Conservation (phyloP, 805 yeast species). For the Myxozyma nipponensis region DNA sequence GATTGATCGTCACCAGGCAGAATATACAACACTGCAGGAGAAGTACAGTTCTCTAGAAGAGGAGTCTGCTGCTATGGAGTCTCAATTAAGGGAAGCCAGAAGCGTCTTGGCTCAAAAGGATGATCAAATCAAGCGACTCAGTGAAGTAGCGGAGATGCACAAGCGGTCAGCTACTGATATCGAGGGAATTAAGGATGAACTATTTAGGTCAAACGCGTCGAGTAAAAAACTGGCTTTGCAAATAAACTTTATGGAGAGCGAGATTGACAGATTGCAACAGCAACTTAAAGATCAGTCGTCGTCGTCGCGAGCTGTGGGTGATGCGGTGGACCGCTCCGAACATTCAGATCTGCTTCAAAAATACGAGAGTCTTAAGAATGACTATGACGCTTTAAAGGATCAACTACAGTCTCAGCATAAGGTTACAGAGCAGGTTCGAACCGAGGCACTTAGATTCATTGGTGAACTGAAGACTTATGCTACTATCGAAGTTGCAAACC, state of each 20-base stretch:
- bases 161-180: neutral
- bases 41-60: slow-evolving; percentile 5
- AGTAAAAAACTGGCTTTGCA: slow-evolving; percentile 19
- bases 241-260: slow-evolving; percentile 41
- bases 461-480: slow-evolving; percentile 41
- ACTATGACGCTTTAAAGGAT: slow-evolving; percentile 27
- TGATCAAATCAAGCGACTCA: slow-evolving; percentile 45
- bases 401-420: slow-evolving; percentile 27
- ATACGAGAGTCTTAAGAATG: slow-evolving; percentile 28
- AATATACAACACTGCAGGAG: slow-evolving; percentile 1
- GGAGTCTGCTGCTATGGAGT: neutral
- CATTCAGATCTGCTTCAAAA: slow-evolving; percentile 16
- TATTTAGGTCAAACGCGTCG: slow-evolving; percentile 17
- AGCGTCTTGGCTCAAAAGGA: slow-evolving; percentile 34
- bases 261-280: slow-evolving; percentile 31
- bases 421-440: slow-evolving; percentile 39
- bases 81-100: neutral
- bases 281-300: slow-evolving; percentile 12
- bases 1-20: neutral
- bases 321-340: neutral
- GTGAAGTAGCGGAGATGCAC: slow-evolving; percentile 46
- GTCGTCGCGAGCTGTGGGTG: neutral
- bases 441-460: slow-evolving; percentile 38
- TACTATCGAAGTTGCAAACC: slow-evolving; percentile 22
- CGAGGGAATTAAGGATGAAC: slow-evolving; percentile 10